Evolutionary conservation across 2,329 filamentous ascomycete genomes (phyloP).

Genomic region (Diatrype stigma): DNA sequence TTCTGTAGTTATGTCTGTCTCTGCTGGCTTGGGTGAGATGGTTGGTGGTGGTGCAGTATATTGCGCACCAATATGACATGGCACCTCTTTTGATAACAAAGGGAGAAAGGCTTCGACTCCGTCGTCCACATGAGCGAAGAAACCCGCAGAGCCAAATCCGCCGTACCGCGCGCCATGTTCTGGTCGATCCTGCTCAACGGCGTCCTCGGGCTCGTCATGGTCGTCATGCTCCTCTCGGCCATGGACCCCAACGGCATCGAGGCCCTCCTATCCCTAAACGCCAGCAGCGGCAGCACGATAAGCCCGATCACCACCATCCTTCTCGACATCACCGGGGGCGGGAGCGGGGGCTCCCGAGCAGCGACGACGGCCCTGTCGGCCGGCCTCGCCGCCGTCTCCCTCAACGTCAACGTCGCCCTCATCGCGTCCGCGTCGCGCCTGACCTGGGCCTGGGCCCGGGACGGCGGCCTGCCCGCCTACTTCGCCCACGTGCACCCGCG

Average conservation of each 20-base stretch:
- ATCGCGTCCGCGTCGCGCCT: conserved; percentile 44
- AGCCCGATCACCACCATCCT: conserved; percentile 32
- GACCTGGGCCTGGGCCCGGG: conserved; percentile 45
- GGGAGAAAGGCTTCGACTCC: conserved; percentile 38
- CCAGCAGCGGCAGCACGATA: conserved; percentile 20
- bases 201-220: conserved; percentile 35
- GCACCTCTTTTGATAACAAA: neutral
- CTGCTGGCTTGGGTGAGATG: too few species aligned
- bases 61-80: neutral
- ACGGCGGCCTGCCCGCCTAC: conserved; percentile 30
- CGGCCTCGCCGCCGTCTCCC: conserved; percentile 27
- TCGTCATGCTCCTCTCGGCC: conserved; percentile 38
- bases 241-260: conserved; percentile 38
- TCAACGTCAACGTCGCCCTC: conserved; percentile 35
- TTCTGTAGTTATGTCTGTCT: too few species aligned
- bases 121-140: conserved; percentile 45
- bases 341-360: conserved; percentile 19
- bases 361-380: conserved; percentile 35
- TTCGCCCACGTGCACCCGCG: conserved; percentile 23
- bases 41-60: too few species aligned
- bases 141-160: conserved; percentile 38
- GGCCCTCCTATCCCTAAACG: conserved; percentile 4
- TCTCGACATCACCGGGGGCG: conserved; percentile 35
- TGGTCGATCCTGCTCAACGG: conserved; percentile 40
- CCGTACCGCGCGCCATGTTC: conserved; percentile 41